These are phyloP conservation scores for Castanopsis chinensis DNA, from an alignment of 306 rosid species.

Conservation along the genomic window DNA sequence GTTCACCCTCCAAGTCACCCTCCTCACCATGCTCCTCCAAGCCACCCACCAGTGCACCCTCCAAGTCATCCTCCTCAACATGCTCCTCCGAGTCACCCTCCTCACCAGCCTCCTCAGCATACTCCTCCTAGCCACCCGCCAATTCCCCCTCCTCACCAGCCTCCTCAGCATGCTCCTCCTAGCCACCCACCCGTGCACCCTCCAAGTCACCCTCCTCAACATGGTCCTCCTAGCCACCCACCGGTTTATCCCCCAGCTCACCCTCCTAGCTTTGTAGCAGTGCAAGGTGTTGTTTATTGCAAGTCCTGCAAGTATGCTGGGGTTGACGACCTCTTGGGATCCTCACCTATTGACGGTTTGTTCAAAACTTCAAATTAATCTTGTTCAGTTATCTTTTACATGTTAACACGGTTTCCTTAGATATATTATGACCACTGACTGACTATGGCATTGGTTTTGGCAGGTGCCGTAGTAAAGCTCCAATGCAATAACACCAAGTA, in stretches of 20 bases:
- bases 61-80: conserved; percentile 15
- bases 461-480: conserved; percentile 70
- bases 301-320: conserved; percentile 74
- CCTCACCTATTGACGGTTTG: conserved; percentile 56
- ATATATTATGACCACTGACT: not conserved
- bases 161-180: no score
- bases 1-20: conserved; percentile 27
- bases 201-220: conserved; percentile 18
- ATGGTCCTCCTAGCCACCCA: not conserved
- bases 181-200: no score
- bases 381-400: not conserved
- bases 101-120: not conserved
- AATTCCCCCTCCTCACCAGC: no score
- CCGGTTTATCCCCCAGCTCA: conserved; percentile 26
- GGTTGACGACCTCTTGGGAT: conserved; percentile 51
- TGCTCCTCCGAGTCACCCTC: conserved; percentile 8
- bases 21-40: conserved; percentile 14
- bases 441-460: not conserved
- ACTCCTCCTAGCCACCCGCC: no score
- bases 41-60: conserved; percentile 20
- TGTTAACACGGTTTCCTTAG: not conserved
- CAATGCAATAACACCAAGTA: conserved; percentile 67
- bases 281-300: conserved; percentile 84
- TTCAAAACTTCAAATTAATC: not conserved
- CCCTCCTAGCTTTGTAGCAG: conserved; percentile 45